phyloP scores from a whole-genome alignment of 2,329 filamentous ascomycete species.

The Endothia cerciana region DNA sequence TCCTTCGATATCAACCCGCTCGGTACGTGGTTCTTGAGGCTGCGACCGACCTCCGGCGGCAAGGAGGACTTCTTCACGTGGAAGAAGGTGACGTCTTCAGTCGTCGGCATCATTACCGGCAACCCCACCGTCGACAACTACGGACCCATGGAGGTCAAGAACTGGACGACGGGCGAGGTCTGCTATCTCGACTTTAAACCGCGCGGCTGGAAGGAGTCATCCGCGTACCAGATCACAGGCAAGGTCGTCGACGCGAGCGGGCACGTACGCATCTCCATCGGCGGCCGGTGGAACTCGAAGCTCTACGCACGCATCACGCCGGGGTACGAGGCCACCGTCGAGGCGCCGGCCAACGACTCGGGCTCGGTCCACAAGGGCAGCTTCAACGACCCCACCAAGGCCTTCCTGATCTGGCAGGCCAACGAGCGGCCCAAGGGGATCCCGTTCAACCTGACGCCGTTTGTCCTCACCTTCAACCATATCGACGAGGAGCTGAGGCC shows the following conservation, averaged over 20 bases:
- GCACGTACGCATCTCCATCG: conserved; percentile 85
- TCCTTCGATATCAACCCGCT: conserved; percentile 97
- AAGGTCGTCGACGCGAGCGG: conserved; percentile 81
- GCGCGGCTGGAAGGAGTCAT: conserved; percentile 92
- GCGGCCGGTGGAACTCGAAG: conserved; percentile 96
- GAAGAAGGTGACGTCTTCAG: conserved; percentile 98
- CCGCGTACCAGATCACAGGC: conserved; percentile 85
- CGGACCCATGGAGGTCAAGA: conserved; percentile 94
- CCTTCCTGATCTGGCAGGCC: conserved; percentile 92
- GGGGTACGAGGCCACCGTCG: conserved; percentile 78
- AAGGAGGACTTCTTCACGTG: conserved; percentile 92
- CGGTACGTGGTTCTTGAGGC: conserved; percentile 92
- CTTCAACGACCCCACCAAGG: conserved; percentile 68
- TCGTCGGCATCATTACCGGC: conserved; percentile 97
- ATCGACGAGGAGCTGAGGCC: conserved; percentile 79
- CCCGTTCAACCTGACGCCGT: conserved; percentile 94
- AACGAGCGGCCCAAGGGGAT: conserved; percentile 80
- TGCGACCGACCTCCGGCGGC: conserved; percentile 75
- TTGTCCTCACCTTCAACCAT: conserved; percentile 92
- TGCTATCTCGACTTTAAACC: conserved; percentile 91
- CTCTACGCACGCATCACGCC: conserved; percentile 93
- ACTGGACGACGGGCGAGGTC: conserved; percentile 94
- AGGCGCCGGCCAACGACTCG: conserved; percentile 48
- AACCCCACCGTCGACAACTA: conserved; percentile 98
- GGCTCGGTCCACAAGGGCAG: conserved; percentile 49